phyloP scores from a whole-genome alignment of 768 basidiomycete species.

The Lanmaoa rubissima region DNA sequence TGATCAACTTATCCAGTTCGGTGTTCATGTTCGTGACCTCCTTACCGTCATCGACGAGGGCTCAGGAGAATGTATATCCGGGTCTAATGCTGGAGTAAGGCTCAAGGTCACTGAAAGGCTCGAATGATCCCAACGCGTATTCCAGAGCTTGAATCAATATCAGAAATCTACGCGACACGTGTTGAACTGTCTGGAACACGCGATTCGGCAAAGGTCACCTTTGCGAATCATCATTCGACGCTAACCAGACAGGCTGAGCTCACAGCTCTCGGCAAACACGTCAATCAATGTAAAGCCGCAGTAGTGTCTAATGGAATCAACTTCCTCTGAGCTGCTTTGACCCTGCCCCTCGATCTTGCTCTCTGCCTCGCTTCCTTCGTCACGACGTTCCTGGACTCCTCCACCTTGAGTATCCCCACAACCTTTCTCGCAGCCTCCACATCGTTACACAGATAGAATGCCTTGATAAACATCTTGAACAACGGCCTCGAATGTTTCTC shows the following conservation, averaged over 20 bases:
- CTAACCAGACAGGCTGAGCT: background rate
- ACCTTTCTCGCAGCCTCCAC: constrained; percentile 49
- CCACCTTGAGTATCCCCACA: constrained; percentile 53
- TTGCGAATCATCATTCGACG: background rate
- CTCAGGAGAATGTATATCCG: background rate
- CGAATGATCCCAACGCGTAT: background rate
- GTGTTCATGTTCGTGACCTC: background rate
- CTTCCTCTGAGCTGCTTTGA: constrained; percentile 9
- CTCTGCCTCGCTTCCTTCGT: constrained; percentile 16
- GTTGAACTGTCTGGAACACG: background rate
- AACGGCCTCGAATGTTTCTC: constrained; percentile 62
- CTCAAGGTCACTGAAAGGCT: background rate
- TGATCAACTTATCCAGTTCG: background rate
- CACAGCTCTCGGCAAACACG: background rate
- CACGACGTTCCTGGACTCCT: constrained; percentile 16
- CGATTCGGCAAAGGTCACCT: background rate
- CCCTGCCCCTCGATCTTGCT: constrained; percentile 22
- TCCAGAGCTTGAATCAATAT: background rate
- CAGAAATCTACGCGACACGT: background rate
- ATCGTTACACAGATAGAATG: constrained; percentile 58
- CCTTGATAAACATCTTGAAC: constrained; percentile 71
- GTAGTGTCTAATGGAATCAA: background rate
- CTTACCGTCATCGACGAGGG: background rate
- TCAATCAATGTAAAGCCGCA: constrained; percentile 7
- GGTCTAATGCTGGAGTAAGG: background rate